Percentiles rank a stretch among this genome's conserved stretches.
phyloP scores from a whole-genome alignment of 371 early-diverging fungal genomes.

The Smittium mucronatum region DNA sequence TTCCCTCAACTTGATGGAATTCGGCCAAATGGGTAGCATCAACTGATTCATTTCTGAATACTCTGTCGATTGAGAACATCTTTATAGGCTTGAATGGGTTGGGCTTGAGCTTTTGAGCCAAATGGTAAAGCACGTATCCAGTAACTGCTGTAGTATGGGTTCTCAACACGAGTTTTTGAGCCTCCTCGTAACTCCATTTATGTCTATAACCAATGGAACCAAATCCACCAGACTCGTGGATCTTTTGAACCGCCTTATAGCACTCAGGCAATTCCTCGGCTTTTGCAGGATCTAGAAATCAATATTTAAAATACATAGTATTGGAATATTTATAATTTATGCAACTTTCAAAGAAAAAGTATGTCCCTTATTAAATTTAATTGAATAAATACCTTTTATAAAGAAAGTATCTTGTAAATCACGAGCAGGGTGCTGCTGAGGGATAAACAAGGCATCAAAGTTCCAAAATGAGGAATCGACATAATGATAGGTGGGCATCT shows the following conservation, averaged over 20 bases:
- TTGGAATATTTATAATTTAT: no score
- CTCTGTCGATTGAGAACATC: slow-evolving; percentile 99
- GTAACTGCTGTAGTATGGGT: slow-evolving; percentile 99
- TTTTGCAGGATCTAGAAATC: slow-evolving; percentile 46
- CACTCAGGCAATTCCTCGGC: slow-evolving; percentile 68
- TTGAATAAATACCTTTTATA: slow-evolving; percentile 61
- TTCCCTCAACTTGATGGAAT: slow-evolving; percentile 99
- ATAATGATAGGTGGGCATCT: slow-evolving; percentile 98
- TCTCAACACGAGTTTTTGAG: slow-evolving; percentile 89
- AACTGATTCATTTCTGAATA: slow-evolving; percentile 98
- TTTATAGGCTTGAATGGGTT: slow-evolving; percentile 83
- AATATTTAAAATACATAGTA: no score
- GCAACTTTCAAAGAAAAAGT: no score
- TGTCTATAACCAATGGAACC: slow-evolving; percentile 95
- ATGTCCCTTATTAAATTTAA: no score
- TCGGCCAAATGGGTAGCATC: slow-evolving; percentile 99
- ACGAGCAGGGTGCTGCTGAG: slow-evolving; percentile 99
- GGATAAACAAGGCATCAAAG: slow-evolving; percentile 99
- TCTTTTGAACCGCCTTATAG: slow-evolving; percentile 80
- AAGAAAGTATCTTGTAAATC: slow-evolving; percentile 99
- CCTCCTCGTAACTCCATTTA: slow-evolving; percentile 90
- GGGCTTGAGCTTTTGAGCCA: slow-evolving; percentile 56
- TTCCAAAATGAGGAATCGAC: slow-evolving; percentile 99
- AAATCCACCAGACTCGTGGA: slow-evolving; percentile 93
- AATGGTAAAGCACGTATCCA: slow-evolving; percentile 75